Percentiles rank a stretch among this genome's conserved stretches.
Conservation (phyloP, 2,329 filamentous ascomycete species). For the Calonectria leucothoes region DNA sequence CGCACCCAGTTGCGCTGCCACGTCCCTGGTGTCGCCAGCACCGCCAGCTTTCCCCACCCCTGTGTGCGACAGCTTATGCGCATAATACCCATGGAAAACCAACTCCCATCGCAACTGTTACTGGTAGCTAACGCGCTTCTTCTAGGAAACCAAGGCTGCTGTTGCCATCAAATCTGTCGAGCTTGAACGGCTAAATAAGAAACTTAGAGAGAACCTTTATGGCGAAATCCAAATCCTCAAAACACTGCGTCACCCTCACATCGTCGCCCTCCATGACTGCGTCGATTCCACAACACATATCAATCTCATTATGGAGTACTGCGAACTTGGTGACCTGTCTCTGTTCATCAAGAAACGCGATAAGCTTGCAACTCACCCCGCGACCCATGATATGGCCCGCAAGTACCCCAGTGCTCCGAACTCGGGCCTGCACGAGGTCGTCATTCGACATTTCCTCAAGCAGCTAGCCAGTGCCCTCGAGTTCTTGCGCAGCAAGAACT, state of each 20-base stretch:
- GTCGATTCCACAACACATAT: slow-evolving; percentile 88
- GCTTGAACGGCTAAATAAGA: slow-evolving; percentile 89
- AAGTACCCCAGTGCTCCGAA: slow-evolving; percentile 89
- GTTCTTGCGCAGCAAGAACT: slow-evolving; percentile 85
- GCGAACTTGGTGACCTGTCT: slow-evolving; percentile 92
- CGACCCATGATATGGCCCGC: slow-evolving; percentile 88
- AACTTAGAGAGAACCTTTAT: slow-evolving; percentile 95
- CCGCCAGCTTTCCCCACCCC: not conserved
- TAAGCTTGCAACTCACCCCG: slow-evolving; percentile 80
- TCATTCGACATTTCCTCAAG: slow-evolving; percentile 95
- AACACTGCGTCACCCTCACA: slow-evolving; percentile 93
- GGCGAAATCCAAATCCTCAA: slow-evolving; percentile 97
- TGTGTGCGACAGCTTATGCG: slow-evolving; percentile 1
- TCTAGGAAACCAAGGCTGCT: slow-evolving; percentile 79
- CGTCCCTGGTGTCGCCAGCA: slow-evolving; percentile 22
- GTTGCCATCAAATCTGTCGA: slow-evolving; percentile 98
- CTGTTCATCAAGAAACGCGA: slow-evolving; percentile 96
- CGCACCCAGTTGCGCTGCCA: slow-evolving; percentile 17
- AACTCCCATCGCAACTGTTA: not conserved
- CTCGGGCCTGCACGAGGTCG: slow-evolving; percentile 95
- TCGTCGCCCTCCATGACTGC: slow-evolving; percentile 95
- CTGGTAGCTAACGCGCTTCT: slow-evolving; percentile 25
- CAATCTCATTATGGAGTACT: slow-evolving; percentile 99
- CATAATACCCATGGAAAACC: not conserved
- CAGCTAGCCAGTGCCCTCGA: slow-evolving; percentile 92